Evolutionary conservation across 2,329 filamentous ascomycete species (phyloP), one percentile per base, ranked within the genome.

Genomic region (Arthroderma sp.): DNA sequence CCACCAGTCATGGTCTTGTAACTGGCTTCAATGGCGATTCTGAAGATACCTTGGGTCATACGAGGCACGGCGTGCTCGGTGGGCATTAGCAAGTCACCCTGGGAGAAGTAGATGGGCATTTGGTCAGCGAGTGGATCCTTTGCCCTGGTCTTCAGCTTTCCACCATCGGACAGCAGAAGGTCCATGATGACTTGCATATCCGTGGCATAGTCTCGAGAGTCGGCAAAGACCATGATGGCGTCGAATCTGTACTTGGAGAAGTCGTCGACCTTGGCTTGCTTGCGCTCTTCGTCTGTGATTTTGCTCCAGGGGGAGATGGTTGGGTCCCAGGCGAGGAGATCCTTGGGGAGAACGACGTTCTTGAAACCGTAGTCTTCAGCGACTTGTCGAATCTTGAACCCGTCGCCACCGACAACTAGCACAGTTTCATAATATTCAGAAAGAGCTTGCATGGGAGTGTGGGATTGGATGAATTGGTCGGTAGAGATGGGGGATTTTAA

Each of bases 111-210:
- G 66, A 85, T 81, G 54, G 81, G 81, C 56, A 86, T 82, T 41
- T 78, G 76, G 60, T 78, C 70, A 15, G 70, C 71, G 45, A 78
- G 69, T 5, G 80, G 78, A 63, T 83, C 77, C 64, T 78, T 75
- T 46, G 80, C 76, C 38, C 73, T 66, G 40, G 82, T 86, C 49
- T 72, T 69, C 34, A 84, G 66, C 43, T 73, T 72, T 52, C 82
- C 82, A 56, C 84, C 73, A 63, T 84, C 74, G 39, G 76, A 76
- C 44, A 78, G 76, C 39, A 85, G 69, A 45, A 85, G 70, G 58
- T 86, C 81, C 65, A 85, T 77, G 62, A 84, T 83, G 65, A 85
- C 80, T 62, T 85, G 81, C 65, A 83, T 77, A 63, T 86, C 81
- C 49, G 80, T 83, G 32, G 78, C 78, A 63, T 83, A 85, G 65